Evolutionary conservation across 805 yeast species (phyloP).

Genomic region (Priceomyces medius): DNA sequence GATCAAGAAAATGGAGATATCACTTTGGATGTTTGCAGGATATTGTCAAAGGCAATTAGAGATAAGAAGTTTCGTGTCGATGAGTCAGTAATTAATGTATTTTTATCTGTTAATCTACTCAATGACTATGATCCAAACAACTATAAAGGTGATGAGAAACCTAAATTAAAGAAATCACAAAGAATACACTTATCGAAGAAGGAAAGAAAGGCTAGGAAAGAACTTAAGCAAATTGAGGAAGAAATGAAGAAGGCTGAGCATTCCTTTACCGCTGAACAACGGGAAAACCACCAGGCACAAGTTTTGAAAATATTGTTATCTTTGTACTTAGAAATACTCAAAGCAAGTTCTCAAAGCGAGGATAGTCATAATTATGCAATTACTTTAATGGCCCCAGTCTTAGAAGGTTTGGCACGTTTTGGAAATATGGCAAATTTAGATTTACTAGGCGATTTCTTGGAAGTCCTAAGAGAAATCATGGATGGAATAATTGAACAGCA

Average conservation of each 20-base stretch:
- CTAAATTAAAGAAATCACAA: slow-evolving; percentile 76
- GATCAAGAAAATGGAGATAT: slow-evolving; percentile 80
- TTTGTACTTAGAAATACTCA: slow-evolving; percentile 75
- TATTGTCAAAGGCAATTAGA: slow-evolving; percentile 66
- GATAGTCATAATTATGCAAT: slow-evolving; percentile 46
- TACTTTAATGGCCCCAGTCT: slow-evolving; percentile 71
- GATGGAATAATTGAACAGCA: slow-evolving; percentile 49
- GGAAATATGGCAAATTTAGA: slow-evolving; percentile 94
- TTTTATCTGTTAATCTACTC: slow-evolving; percentile 64
- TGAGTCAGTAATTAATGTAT: slow-evolving; percentile 72
- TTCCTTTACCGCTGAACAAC: slow-evolving; percentile 81
- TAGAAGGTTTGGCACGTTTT: slow-evolving; percentile 87
- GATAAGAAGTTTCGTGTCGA: slow-evolving; percentile 78
- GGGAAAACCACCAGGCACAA: slow-evolving; percentile 83
- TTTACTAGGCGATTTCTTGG: slow-evolving; percentile 86
- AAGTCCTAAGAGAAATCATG: slow-evolving; percentile 82
- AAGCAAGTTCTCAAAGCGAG: slow-evolving; percentile 32
- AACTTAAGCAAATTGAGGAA: slow-evolving; percentile 80
- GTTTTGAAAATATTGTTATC: slow-evolving; percentile 71
- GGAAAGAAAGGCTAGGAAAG: slow-evolving; percentile 84
- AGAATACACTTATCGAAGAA: slow-evolving; percentile 88
- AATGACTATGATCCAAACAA: slow-evolving; percentile 71
- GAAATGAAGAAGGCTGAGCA: slow-evolving; percentile 87
- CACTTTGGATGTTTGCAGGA: slow-evolving; percentile 68
- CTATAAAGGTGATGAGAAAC: slow-evolving; percentile 41